Evolutionary conservation across 306 rosid genomes (phyloP).

Genomic region (Fragaria nilgerrensis): DNA sequence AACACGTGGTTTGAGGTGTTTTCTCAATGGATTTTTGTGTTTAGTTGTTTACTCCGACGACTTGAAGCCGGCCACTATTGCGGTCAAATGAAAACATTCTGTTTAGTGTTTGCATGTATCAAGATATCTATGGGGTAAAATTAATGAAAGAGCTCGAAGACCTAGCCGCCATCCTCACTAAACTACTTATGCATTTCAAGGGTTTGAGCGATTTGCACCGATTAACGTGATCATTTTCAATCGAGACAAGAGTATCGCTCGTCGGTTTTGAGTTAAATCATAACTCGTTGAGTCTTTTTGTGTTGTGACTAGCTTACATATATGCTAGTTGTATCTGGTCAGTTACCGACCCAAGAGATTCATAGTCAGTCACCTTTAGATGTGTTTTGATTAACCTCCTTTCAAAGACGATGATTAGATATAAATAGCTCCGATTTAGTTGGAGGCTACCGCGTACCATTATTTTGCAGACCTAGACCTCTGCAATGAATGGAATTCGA

Average conservation of each 20-base stretch:
- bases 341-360: too few relatives aligned
- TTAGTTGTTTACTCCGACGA: neutral
- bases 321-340: too few relatives aligned
- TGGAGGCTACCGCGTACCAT: too few relatives aligned
- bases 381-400: too few relatives aligned
- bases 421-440: too few relatives aligned
- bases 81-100: constrained; percentile 10
- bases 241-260: neutral
- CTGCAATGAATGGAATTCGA: neutral
- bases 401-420: too few relatives aligned
- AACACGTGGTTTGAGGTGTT: constrained; percentile 36
- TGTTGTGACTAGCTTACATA: neutral
- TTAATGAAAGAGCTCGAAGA: neutral
- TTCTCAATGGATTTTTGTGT: neutral
- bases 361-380: too few relatives aligned
- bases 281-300: neutral
- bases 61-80: constrained; percentile 4
- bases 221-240: neutral
- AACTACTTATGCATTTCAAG: neutral
- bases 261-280: neutral
- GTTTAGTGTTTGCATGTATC: neutral
- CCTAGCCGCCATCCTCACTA: neutral
- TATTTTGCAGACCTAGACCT: too few relatives aligned
- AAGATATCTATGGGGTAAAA: too few relatives aligned
- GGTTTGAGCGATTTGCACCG: neutral